phyloP scores from a whole-genome alignment of 495 filamentous ascomycete genomes.

The Friedmanniomyces endolithicus region DNA sequence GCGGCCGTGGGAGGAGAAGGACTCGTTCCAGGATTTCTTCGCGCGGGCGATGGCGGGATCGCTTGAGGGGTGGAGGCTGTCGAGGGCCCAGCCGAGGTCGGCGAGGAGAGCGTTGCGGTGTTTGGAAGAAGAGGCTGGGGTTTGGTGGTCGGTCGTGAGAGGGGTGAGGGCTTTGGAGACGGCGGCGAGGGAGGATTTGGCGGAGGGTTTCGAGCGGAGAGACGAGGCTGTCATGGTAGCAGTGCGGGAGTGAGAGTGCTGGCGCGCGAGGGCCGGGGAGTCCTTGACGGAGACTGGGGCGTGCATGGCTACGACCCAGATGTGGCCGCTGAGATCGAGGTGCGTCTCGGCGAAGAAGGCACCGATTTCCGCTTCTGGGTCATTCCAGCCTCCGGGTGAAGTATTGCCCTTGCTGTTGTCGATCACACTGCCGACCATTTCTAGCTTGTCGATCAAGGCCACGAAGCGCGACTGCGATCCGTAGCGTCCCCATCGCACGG shows the following conservation, averaged over 20 bases:
- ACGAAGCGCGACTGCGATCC: not conserved
- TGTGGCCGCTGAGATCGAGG: constrained; percentile 2
- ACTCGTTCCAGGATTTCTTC: constrained; percentile 2
- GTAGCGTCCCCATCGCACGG: not conserved
- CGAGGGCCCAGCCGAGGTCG: not conserved
- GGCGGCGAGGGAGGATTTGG: not conserved
- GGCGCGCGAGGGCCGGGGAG: not conserved
- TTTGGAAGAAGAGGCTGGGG: not conserved
- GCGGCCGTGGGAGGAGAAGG: not conserved
- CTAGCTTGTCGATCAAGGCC: not conserved
- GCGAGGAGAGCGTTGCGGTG: not conserved
- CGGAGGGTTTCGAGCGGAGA: not conserved
- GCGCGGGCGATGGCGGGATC: not conserved
- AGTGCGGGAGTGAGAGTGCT: not conserved
- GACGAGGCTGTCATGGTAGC: not conserved
- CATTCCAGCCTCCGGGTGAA: not conserved
- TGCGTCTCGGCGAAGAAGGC: not conserved
- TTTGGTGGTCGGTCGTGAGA: not conserved
- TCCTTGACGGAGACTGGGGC: not conserved
- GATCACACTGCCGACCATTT: not conserved
- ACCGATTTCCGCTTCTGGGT: not conserved
- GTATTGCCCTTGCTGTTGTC: not conserved
- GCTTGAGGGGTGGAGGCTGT: not conserved
- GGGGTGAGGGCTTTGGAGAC: not conserved
- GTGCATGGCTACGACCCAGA: constrained; percentile 11